phyloP scores from a whole-genome alignment of 2,329 filamentous ascomycete species.

The Lachnellula willkommii region DNA sequence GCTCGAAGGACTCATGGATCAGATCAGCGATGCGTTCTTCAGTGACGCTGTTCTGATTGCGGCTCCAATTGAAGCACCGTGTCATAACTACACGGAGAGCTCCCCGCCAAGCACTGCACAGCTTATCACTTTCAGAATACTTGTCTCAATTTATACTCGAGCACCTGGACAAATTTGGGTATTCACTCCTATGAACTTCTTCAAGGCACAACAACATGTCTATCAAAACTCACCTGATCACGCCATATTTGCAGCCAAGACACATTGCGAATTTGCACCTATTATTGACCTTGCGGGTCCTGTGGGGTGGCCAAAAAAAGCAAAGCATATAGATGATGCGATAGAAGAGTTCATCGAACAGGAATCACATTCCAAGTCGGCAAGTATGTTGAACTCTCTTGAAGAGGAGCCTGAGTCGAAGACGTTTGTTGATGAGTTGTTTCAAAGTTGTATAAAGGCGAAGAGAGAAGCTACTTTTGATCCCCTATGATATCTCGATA shows the following conservation, averaged over 20 bases:
- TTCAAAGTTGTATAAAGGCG: slow-evolving; percentile 7
- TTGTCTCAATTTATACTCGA: slow-evolving; percentile 56
- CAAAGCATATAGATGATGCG: slow-evolving; percentile 2
- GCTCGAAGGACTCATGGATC: slow-evolving; percentile 38
- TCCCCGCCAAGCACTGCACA: slow-evolving; percentile 30
- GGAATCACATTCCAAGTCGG: neutral
- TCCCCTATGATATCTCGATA: no score
- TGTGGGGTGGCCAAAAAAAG: neutral
- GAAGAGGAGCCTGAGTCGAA: neutral
- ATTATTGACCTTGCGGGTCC: neutral
- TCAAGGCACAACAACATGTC: slow-evolving; percentile 60
- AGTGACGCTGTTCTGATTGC: slow-evolving; percentile 42
- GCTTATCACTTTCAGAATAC: slow-evolving; percentile 53
- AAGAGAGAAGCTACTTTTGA: slow-evolving; percentile 1
- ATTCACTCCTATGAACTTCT: slow-evolving; percentile 59
- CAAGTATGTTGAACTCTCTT: neutral
- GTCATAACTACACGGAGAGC: slow-evolving; percentile 24
- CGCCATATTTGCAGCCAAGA: slow-evolving; percentile 53
- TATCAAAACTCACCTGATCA: slow-evolving; percentile 50
- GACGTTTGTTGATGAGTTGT: slow-evolving; percentile 9
- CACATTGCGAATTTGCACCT: slow-evolving; percentile 32
- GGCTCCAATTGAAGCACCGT: slow-evolving; percentile 40
- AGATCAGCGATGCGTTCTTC: slow-evolving; percentile 42
- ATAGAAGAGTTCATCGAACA: neutral
- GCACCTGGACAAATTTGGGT: slow-evolving; percentile 47